These are phyloP conservation scores for Leishmania aethiopica DNA, from an alignment of 208 protist species.

Conservation along the genomic window DNA sequence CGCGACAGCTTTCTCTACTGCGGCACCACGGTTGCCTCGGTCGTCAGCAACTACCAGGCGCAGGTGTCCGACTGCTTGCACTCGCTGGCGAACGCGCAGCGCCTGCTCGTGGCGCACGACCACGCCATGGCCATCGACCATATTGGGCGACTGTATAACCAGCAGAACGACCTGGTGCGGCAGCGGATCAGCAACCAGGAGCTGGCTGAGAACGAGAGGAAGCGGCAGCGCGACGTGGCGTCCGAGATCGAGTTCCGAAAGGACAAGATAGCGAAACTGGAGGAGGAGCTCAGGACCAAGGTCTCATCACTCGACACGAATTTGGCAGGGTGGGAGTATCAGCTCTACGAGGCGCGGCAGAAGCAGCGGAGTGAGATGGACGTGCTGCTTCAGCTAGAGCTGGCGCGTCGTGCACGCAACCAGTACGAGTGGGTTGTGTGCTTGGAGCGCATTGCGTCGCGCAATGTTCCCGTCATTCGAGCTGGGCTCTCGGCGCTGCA, in stretches of 20 bases:
- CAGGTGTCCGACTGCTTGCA: conserved; percentile 74
- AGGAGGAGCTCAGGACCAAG: conserved; percentile 48
- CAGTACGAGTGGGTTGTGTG: conserved; percentile 72
- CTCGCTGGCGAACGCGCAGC: conserved; percentile 71
- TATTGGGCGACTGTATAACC: conserved; percentile 65
- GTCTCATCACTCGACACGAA: conserved; percentile 48
- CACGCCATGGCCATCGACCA: conserved; percentile 69
- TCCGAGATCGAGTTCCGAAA: conserved; percentile 45
- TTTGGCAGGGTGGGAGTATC: conserved; percentile 80
- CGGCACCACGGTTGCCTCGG: conserved; percentile 45
- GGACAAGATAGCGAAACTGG: conserved; percentile 49
- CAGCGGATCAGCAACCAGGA: conserved; percentile 44
- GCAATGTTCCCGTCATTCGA: conserved; percentile 45
- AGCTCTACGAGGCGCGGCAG: conserved; percentile 64
- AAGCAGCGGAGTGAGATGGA: conserved; percentile 45
- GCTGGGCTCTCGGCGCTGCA: conserved; percentile 16
- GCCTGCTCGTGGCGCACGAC: conserved; percentile 82
- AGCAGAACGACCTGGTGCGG: conserved; percentile 47
- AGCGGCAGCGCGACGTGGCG: conserved; percentile 51
- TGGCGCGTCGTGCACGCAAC: conserved; percentile 45
- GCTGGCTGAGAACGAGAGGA: conserved; percentile 48
- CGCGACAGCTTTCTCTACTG: conserved; percentile 76
- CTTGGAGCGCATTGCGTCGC: conserved; percentile 67
- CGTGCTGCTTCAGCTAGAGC: conserved; percentile 52
- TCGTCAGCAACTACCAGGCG: conserved; percentile 52